Evolutionary conservation across 148 eudicot species (phyloP).

Genomic region (Rhododendron ovatum): DNA sequence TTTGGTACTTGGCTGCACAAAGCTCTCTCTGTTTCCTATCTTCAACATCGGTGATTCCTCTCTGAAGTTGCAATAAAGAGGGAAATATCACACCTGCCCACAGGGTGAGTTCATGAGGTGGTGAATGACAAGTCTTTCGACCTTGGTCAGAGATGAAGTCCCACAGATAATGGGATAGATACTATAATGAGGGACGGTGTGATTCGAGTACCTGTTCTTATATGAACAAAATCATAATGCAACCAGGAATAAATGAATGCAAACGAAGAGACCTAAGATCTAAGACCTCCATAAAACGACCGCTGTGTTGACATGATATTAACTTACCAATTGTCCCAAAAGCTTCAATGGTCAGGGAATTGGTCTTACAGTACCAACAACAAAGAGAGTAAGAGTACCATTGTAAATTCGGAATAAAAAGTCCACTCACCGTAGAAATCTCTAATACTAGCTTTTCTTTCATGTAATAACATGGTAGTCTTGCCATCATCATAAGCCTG

Average conservation of each 20-base stretch:
- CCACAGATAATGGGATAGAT: too few relatives aligned
- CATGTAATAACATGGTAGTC: slow-evolving; percentile 62
- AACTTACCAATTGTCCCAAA: background rate
- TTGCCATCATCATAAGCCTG: slow-evolving; percentile 80
- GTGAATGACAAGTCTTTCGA: background rate
- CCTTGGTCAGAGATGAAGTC: background rate
- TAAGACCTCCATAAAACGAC: background rate
- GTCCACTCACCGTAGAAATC: slow-evolving; percentile 72
- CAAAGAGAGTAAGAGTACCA: background rate
- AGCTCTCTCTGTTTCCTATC: slow-evolving; percentile 74
- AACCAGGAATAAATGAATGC: background rate
- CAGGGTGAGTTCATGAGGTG: background rate
- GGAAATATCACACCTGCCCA: slow-evolving; percentile 70
- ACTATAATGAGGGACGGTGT: background rate
- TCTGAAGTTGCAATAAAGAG: slow-evolving; percentile 82
- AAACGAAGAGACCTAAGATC: background rate
- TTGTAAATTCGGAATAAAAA: background rate
- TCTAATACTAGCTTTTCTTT: slow-evolving; percentile 71
- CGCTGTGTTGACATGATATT: background rate
- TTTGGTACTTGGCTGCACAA: slow-evolving; percentile 48
- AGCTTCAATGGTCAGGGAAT: background rate
- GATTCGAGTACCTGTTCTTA: background rate
- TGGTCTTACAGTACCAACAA: background rate
- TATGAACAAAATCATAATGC: background rate
- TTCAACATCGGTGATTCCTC: slow-evolving; percentile 70